Evolutionary conservation across 2,329 filamentous ascomycete species (phyloP).

Genomic region (Akanthomyces lecanii): DNA sequence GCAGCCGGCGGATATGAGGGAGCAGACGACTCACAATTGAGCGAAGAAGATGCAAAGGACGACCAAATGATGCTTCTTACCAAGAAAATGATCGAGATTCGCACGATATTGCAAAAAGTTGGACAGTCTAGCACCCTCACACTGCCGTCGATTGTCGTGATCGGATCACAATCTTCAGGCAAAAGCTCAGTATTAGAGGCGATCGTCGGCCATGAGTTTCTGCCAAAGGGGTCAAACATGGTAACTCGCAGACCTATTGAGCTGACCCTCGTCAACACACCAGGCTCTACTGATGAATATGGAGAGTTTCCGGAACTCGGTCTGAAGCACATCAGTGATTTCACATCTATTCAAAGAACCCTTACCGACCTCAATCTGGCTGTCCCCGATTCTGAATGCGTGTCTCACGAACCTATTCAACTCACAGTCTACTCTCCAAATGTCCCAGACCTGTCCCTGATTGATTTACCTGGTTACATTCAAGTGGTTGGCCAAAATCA

Average conservation of each 20-base stretch:
- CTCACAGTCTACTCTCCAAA: constrained; percentile 93
- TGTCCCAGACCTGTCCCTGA: constrained; percentile 90
- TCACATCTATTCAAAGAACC: constrained; percentile 85
- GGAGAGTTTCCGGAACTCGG: constrained; percentile 94
- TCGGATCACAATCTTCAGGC: constrained; percentile 95
- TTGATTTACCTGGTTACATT: constrained; percentile 95
- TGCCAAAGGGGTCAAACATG: constrained; percentile 99
- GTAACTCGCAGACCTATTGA: constrained; percentile 95
- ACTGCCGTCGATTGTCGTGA: constrained; percentile 96
- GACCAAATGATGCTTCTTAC: constrained; percentile 99
- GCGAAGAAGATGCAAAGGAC: constrained; percentile 69
- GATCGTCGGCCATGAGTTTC: constrained; percentile 94
- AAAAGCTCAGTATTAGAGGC: constrained; percentile 97
- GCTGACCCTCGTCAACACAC: constrained; percentile 91
- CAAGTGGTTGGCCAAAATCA: constrained; percentile 92
- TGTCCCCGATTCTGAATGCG: constrained; percentile 84
- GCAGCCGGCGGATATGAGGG: constrained; percentile 73
- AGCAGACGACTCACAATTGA: constrained; percentile 54
- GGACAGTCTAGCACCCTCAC: constrained; percentile 87
- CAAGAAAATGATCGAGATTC: constrained; percentile 99
- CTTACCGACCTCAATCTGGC: constrained; percentile 92
- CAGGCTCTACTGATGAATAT: constrained; percentile 80
- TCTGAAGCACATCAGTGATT: constrained; percentile 85
- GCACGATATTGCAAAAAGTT: constrained; percentile 83
- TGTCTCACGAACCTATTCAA: constrained; percentile 94